phyloP scores from a whole-genome alignment of 441 rosid species.

The Pelargonium myrrhifolium region DNA sequence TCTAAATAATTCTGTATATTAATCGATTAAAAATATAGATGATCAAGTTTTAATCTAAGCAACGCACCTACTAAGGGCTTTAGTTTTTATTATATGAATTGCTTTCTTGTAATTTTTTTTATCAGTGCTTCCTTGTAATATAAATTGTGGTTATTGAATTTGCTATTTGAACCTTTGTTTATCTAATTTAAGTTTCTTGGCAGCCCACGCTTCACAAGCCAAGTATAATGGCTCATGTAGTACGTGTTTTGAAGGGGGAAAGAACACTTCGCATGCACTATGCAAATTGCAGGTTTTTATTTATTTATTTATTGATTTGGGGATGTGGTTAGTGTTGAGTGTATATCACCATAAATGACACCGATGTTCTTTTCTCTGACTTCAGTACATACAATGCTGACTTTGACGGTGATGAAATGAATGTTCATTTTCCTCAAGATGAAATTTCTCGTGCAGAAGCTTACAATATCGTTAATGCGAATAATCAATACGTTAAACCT shows the following conservation, averaged over 20 bases:
- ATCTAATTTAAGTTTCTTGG: conserved; percentile 26
- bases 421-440: conserved; percentile 99
- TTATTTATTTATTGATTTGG: not conserved
- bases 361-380: conserved; percentile 18
- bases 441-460: conserved; percentile 98
- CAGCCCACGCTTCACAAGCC: conserved; percentile 99
- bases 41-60: not conserved
- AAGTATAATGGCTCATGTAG: conserved; percentile 95
- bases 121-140: not conserved
- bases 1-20: not conserved
- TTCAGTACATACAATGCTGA: conserved; percentile 98
- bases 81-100: not conserved
- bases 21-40: not conserved
- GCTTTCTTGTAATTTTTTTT: not conserved
- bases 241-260: conserved; percentile 90
- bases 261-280: conserved; percentile 98
- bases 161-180: not conserved
- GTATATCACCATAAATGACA: conserved; percentile 5
- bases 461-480: conserved; percentile 98
- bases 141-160: not conserved
- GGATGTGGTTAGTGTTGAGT: not conserved
- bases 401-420: conserved; percentile 99
- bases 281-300: conserved; percentile 94
- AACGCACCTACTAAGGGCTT: not conserved
- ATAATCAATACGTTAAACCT: conserved; percentile 93